These are phyloP conservation scores for Volvox carteri DNA, from an alignment of 163 green algal species.

Conservation along the genomic window DNA sequence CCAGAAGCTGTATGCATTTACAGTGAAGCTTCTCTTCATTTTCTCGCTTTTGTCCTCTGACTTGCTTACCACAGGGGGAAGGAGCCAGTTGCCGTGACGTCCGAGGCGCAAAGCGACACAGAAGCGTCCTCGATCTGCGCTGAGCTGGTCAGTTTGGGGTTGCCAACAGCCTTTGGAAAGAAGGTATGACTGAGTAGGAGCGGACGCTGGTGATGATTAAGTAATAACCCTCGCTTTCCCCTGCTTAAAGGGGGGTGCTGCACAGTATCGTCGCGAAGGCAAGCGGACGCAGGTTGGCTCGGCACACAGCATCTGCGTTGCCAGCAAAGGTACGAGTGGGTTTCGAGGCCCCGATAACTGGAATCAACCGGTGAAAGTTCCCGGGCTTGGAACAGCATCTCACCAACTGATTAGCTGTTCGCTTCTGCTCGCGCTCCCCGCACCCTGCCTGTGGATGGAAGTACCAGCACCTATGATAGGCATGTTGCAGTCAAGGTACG, in stretches of 20 bases:
- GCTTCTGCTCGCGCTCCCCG: too few relatives aligned
- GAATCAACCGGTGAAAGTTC: too few relatives aligned
- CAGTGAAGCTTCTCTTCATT: neutral
- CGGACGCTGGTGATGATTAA: neutral
- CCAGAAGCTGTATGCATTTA: neutral
- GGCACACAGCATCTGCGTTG: neutral
- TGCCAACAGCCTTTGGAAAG: slow-evolving; percentile 43
- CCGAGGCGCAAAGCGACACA: slow-evolving; percentile 24
- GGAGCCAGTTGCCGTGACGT: neutral
- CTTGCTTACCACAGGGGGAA: slow-evolving; percentile 2
- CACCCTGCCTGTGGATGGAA: too few relatives aligned
- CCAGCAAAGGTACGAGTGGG: neutral
- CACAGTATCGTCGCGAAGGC: neutral
- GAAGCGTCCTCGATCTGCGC: neutral
- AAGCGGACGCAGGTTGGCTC: neutral
- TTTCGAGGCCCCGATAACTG: too few relatives aligned
- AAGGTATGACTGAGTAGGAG: slow-evolving; percentile 6
- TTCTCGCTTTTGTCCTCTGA: neutral
- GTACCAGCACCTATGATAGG: too few relatives aligned
- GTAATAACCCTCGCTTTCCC: neutral
- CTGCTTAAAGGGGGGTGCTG: neutral
- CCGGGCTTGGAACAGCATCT: too few relatives aligned
- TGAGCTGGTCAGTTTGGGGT: slow-evolving; percentile 31
- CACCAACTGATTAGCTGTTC: too few relatives aligned
- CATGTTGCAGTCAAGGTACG: too few relatives aligned